Conservation (phyloP, 345 rosid genomes). For the Erysimum cheiranthoides region DNA sequence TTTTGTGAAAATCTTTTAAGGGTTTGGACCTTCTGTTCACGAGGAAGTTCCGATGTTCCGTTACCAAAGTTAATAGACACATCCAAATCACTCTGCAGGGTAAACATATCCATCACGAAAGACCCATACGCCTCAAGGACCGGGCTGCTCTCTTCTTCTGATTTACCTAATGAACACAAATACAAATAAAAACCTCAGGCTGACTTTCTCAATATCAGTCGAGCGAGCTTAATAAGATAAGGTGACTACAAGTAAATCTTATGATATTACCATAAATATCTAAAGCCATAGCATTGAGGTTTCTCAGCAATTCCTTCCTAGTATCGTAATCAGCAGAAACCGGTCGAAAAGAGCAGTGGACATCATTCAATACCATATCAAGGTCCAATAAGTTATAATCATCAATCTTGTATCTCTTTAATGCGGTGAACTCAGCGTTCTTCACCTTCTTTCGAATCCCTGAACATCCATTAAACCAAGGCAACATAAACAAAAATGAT, state of each 20-base stretch:
- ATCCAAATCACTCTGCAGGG: slow-evolving; percentile 54
- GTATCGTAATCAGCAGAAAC: slow-evolving; percentile 20
- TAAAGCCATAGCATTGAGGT: slow-evolving; percentile 51
- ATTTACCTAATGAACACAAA: slow-evolving; percentile 44
- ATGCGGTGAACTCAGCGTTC: slow-evolving; percentile 42
- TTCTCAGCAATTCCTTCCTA: slow-evolving; percentile 49
- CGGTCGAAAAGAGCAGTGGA: slow-evolving; percentile 43
- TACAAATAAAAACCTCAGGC: not conserved
- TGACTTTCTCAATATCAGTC: not conserved
- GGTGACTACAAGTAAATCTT: not conserved
- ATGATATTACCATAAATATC: slow-evolving; percentile 56
- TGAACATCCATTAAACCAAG: slow-evolving; percentile 10
- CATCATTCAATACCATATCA: slow-evolving; percentile 49
- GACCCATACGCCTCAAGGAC: slow-evolving; percentile 60
- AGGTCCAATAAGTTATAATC: slow-evolving; percentile 37
- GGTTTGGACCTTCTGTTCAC: slow-evolving; percentile 47
- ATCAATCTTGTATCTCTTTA: slow-evolving; percentile 43
- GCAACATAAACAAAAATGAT: not conserved
- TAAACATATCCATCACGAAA: slow-evolving; percentile 58
- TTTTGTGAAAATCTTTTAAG: slow-evolving; percentile 49
- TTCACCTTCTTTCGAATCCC: slow-evolving; percentile 51
- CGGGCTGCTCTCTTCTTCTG: slow-evolving; percentile 45
- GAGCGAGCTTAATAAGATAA: not conserved
- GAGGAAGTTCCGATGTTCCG: slow-evolving; percentile 39
- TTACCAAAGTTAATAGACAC: slow-evolving; percentile 53